A percentile compares a stretch with the other conserved stretches of the same genome.
phyloP scores from a whole-genome alignment of 371 early-diverging fungal genomes.

The Blakeslea trispora region DNA sequence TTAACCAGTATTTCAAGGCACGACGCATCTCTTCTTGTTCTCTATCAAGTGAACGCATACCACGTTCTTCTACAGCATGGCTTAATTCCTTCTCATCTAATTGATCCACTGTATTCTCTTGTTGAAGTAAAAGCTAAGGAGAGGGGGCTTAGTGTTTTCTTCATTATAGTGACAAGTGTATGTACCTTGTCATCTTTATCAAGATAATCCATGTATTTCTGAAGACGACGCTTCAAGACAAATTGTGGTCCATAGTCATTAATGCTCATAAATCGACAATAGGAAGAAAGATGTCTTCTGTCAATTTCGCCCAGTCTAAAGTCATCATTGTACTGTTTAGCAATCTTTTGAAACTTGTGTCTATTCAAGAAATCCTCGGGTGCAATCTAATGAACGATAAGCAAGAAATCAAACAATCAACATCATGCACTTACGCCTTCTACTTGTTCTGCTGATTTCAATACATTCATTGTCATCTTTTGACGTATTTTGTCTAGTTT shows the following conservation, averaged over 20 bases:
- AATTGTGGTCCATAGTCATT: slow-evolving; percentile 52
- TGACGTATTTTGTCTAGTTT: slow-evolving; percentile 60
- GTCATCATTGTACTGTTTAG: slow-evolving; percentile 53
- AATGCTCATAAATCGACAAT: slow-evolving; percentile 68
- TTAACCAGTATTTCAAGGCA: slow-evolving; percentile 61
- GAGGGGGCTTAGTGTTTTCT: no score
- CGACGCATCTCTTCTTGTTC: slow-evolving; percentile 51
- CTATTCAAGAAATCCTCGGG: slow-evolving; percentile 52
- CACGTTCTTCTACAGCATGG: slow-evolving; percentile 63
- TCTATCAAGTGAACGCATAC: slow-evolving; percentile 59
- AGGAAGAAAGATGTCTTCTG: slow-evolving; percentile 51
- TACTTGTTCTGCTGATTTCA: slow-evolving; percentile 34
- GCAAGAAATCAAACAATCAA: not conserved
- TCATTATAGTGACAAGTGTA: no score
- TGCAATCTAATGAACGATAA: slow-evolving; percentile 36
- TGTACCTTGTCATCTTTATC: slow-evolving; percentile 59
- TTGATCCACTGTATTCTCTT: slow-evolving; percentile 48
- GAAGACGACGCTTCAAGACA: slow-evolving; percentile 55
- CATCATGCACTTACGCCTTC: slow-evolving; percentile 31
- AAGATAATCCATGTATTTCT: slow-evolving; percentile 54
- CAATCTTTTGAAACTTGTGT: slow-evolving; percentile 42
- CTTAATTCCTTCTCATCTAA: slow-evolving; percentile 48
- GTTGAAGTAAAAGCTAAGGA: slow-evolving; percentile 43
- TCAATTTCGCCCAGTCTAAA: slow-evolving; percentile 55
- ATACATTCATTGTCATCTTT: slow-evolving; percentile 52